Evolutionary conservation across 495 filamentous ascomycete genomes (phyloP).

Genomic region (Penicillium tannophilum): DNA sequence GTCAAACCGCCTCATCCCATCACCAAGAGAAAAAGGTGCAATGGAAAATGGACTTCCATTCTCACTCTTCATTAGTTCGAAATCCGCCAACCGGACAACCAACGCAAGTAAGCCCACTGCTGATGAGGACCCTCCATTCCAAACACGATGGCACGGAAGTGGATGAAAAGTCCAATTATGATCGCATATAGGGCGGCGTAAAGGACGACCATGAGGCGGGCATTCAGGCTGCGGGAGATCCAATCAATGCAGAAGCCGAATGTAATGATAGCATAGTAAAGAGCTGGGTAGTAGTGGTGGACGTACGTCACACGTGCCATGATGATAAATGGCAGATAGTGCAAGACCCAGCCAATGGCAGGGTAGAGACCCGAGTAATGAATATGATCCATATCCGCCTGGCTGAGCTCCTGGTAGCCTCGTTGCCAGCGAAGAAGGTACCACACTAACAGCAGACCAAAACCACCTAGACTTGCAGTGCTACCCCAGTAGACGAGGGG

Average conservation of each 20-base stretch:
- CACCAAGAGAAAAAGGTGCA: neutral
- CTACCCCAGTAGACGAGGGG: constrained; percentile 95
- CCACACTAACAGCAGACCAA: constrained; percentile 73
- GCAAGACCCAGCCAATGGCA: constrained; percentile 89
- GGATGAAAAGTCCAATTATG: constrained; percentile 77
- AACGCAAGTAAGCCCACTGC: constrained; percentile 90
- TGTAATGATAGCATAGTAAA: constrained; percentile 93
- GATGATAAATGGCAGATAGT: constrained; percentile 92
- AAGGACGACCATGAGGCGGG: constrained; percentile 58
- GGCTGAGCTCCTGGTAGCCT: constrained; percentile 82
- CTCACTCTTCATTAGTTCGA: constrained; percentile 36
- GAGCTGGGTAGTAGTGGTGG: constrained; percentile 98
- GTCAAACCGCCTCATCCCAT: neutral
- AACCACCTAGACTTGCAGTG: constrained; percentile 72
- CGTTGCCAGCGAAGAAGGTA: constrained; percentile 96
- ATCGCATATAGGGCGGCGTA: constrained; percentile 72
- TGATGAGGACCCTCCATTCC: constrained; percentile 85
- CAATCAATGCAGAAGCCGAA: constrained; percentile 90
- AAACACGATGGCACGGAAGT: constrained; percentile 95
- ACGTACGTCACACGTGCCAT: constrained; percentile 99
- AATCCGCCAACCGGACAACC: constrained; percentile 68
- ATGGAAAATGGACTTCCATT: neutral
- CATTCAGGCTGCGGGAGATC: constrained; percentile 64
- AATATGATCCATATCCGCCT: constrained; percentile 82
- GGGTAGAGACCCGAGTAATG: constrained; percentile 94